Evolutionary conservation across 176 grass and related monocot genomes (phyloP), one percentile per base, ranked within the genome.

Genomic region (Lolium perenne): DNA sequence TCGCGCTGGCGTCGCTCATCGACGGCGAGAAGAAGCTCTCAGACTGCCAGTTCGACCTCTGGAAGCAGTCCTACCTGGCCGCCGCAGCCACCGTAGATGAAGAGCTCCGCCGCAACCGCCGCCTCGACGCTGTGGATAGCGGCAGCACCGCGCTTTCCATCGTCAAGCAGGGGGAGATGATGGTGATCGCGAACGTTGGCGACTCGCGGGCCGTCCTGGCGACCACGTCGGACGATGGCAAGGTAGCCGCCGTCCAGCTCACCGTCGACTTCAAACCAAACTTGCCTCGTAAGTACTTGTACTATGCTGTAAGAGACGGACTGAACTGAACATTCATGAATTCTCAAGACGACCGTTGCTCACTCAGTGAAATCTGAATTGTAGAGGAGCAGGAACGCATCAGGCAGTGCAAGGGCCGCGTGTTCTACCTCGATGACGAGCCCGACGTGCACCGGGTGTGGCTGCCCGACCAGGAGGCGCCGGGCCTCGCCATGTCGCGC

Each of bases 401-500:
- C 88, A 89, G 38, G 14, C 76, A 80, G 81, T 93, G 94, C 85
- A 97, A 94, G 8, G 97, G 97, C 16, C 72, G 86, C 3, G 94
- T 99, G 82, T 84, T 57, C 23, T 92, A 80, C 82, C 85, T 91
- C 76, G 54, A 35, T 5, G 97, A 99, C 87, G 97, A 99, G 78
- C 97, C 97, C 0, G 92, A 94, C 10, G 76, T 99, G 79, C 83
- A 97, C 86, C 89, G 97, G 32, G 71, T 99, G 5, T 99, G 94
- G 94, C 62, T 84, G 22, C 94, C 94, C 4, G 71, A 78, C n/a
- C 71, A 81, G 80, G 97, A 97, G 49, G 77, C 84, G 47, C 94
- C 94, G 2, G 97, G 97, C 8, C 77, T 99, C 17, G 97, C 97
- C 43, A 99, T 99, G 97, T 99, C 97, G 23, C 89, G 97, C 15